phyloP scores from a whole-genome alignment of 1,284 basidiomycete species.

The Exsudoporus floridanus region DNA sequence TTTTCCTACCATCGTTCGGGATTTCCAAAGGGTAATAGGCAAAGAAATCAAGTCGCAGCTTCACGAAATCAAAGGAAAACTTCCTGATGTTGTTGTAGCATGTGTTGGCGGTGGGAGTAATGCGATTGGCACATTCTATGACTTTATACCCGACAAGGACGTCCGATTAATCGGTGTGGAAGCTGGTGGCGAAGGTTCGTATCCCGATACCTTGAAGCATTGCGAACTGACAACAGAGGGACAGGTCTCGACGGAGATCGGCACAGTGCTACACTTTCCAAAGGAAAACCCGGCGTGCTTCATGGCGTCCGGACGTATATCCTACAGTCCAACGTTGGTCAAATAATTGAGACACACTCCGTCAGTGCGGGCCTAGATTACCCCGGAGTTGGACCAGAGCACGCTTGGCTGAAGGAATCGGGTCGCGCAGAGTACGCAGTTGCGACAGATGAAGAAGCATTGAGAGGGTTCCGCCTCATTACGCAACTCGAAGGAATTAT shows the following conservation, averaged over 20 bases:
- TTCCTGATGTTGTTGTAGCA: constrained; percentile 93
- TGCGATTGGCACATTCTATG: constrained; percentile 95
- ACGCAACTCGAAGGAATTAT: constrained; percentile 98
- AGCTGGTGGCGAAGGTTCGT: constrained; percentile 87
- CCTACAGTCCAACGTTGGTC: constrained; percentile 84
- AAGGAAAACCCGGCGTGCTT: constrained; percentile 90
- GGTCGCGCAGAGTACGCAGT: constrained; percentile 91
- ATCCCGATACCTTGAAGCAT: not conserved
- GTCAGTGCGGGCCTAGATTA: constrained; percentile 95
- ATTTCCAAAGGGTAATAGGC: constrained; percentile 96
- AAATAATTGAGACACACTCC: constrained; percentile 96
- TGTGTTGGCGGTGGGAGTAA: constrained; percentile 98
- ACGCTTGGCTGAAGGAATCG: constrained; percentile 94
- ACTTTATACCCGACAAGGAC: constrained; percentile 85
- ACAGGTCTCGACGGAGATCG: constrained; percentile 73
- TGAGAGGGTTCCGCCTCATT: constrained; percentile 88
- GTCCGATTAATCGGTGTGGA: constrained; percentile 92
- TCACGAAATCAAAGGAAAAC: constrained; percentile 70
- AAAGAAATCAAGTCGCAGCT: constrained; percentile 93
- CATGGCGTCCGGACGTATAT: constrained; percentile 97
- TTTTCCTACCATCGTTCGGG: constrained; percentile 97
- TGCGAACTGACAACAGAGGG: constrained; percentile 27
- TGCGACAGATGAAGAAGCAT: constrained; percentile 91
- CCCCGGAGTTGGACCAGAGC: constrained; percentile 95
- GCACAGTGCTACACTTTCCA: constrained; percentile 91